Base-by-base conservation (phyloP, 1,139 yeast genomes). In the Blastobotrys apis region DNA sequence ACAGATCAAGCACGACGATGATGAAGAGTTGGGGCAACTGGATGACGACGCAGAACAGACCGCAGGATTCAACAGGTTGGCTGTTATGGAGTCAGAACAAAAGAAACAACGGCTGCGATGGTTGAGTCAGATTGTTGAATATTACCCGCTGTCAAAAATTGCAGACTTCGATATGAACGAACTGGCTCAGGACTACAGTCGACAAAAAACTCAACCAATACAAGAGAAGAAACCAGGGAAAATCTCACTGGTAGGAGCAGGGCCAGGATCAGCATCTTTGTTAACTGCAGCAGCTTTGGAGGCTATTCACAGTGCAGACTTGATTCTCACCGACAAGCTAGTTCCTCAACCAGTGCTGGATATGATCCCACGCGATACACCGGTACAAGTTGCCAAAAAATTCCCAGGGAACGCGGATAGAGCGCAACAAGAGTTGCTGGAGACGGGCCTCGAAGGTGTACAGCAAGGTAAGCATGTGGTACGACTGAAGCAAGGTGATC, bases 401-500 rank as follows among this genome's bases (percentile, higher is more conserved):
- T 92, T 88, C 65, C 97, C 97, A 1, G 98, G 98, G 1, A 90
- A 92, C 62, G 97, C 98, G 0, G 97, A 88, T 59, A 75, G 76
- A 40, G 97, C 97, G 0, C 98, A 92, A 64, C 77, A 84, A 52
- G 97, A 92, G 63, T 71, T 92, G 32, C 68, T 87, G 30, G 69
- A 73, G 17, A 65, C 81, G 50, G 97, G 96, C 0, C 66, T 90
- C 19, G 74, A 73, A 32, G 83, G 81, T 0, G 63, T 87, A 30
- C 51, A 69, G 32, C 66, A 73, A 44, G 96, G 96, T 13, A 74
- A 78, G 54, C 78, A 77, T 49, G 97, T 92, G 1, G 94, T 92
- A 3, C 73, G 98, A 46, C 73, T 92, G 52, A 92, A 92, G 62
- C 98, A 92, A 67, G 98, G 98, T 34, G 98, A 92, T 62, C 97